Base-by-base conservation (phyloP, 805 yeast species). In the Jamesozyma jinghongensis region DNA sequence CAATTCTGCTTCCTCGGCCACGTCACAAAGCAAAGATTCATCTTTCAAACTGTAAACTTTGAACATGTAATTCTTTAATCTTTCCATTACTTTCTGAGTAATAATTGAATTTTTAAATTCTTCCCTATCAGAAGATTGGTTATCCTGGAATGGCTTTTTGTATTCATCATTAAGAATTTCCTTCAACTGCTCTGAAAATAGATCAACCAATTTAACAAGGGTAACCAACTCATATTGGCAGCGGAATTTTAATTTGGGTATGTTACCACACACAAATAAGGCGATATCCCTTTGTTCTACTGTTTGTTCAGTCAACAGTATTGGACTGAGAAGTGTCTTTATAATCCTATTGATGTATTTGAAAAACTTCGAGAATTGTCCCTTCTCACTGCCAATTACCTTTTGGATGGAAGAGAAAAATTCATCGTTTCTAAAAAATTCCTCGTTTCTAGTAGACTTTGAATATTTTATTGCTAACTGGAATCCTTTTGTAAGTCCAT, bases 401-500 rank as follows among this genome's bases (percentile, higher is more conserved):
- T 26, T 33, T 37, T 58, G 59, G 6, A 57, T 32, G 2, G 34
- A 27, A 5, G 20, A 22, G 5, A 60, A 31, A 22, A 53, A 53
- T 5, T 25, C 13, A 17, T 41, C 42, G 17, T 49, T 42, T 14
- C 34, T 37, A 31, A 43, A 50, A 34, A 38, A 52, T 6, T 20
- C n/a, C 32, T 29, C 3, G 5, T 18, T 0, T 31, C 42, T 14
- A 42, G 37, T 16, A 46, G 19, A 12, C 32, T 20, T 45, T 1
- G 53, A 43, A 52, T 75, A 79, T 0, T 58, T 52, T 2, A 72
- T 69, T 0, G 86, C 84, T 19, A 67, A 44, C 40, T 61, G 71
- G 5, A 85, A 52, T 0, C 90, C 92, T 42, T 78, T 83, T 2
- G 69, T 57, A 47, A 84, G 77, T 38, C 77, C 70, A 5, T 78